phyloP scores from a whole-genome alignment of 1,284 basidiomycete genomes.

The Puccinia triticina region DNA sequence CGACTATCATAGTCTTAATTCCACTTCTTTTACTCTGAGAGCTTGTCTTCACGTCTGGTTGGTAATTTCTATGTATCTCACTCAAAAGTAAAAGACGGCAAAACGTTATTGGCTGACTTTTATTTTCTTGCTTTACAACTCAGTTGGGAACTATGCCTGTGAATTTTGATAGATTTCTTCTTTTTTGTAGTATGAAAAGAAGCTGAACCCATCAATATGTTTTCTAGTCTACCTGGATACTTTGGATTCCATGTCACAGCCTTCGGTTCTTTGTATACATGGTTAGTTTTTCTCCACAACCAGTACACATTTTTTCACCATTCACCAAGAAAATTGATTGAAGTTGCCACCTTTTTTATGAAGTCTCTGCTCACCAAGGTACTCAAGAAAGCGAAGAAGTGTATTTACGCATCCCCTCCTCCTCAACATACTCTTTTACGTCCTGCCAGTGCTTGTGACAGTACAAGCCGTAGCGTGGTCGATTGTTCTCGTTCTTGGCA shows the following conservation, averaged over 20 bases:
- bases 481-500: conserved; percentile 13
- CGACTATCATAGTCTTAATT: conserved; percentile 42
- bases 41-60: conserved; percentile 44
- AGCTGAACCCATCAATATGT: background rate
- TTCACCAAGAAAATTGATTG: background rate
- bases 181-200: background rate
- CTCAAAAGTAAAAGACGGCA: background rate
- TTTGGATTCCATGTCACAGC: conserved; percentile 51
- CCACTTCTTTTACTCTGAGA: conserved; percentile 27
- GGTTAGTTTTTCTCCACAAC: conserved; percentile 22
- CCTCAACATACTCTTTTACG: conserved; percentile 45
- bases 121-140: background rate
- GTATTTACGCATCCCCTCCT: conserved; percentile 30
- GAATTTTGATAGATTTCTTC: background rate
- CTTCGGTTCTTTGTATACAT: conserved; percentile 50
- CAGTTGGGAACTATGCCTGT: conserved; percentile 44
- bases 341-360: background rate
- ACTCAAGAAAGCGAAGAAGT: conserved; percentile 4
- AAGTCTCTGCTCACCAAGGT: conserved; percentile 48
- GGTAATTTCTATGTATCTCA: background rate
- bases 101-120: background rate
- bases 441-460: conserved; percentile 23
- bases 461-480: conserved; percentile 40
- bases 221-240: conserved; percentile 47
- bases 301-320: too few relatives aligned